Evolutionary conservation across 306 rosid species (phyloP), one percentile per base, ranked within the genome.

Genomic region (Rosa chinensis): DNA sequence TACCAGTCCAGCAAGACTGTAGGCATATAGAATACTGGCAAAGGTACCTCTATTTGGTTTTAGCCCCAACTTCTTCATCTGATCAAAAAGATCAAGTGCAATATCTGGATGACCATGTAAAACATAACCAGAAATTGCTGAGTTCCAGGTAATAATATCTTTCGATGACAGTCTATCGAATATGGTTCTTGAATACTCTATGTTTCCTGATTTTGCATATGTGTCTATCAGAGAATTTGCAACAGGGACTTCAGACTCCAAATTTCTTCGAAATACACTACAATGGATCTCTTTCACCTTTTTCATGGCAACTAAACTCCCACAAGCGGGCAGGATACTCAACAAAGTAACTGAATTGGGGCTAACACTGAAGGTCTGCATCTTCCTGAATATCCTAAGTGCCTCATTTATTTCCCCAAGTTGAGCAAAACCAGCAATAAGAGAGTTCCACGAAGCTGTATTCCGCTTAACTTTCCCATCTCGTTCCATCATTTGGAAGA

Each of bases 361-460:
- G 72, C 74, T 80, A 76, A 89, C 44, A 58, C 73, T 44, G 76
- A 56, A 82, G 83, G 84, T 82, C 84, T 92, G 99, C 98, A 95
- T 92, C 79, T 85, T 86, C 79, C 96, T 84, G 84, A 95, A 95
- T 58, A 93, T 82, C 76, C 88, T 82, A 21, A 93, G 78, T 10
- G 94, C 98, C 87, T 88, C 88, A 84, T 91, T 89, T 82, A 86
- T 90, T 74, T 89, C 87, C 74, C 96, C 92, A 74, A 78, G 88
- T 77, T 85, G 97, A 66, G 87, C 82, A 78, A 85, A 95, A 69
- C 99, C 97, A 37, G 99, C 84, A 62, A 95, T 85, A 35, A 95
- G 86, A 71, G 99, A 85, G 74, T 95, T 95, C 99, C 99, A 92
- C 1, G 99, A 89, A 40, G 99, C 98, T 6, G 89, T 84, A 74